Evolutionary conservation across 1,284 basidiomycete genomes (phyloP).

Genomic region (Heterobasidion occidentale): DNA sequence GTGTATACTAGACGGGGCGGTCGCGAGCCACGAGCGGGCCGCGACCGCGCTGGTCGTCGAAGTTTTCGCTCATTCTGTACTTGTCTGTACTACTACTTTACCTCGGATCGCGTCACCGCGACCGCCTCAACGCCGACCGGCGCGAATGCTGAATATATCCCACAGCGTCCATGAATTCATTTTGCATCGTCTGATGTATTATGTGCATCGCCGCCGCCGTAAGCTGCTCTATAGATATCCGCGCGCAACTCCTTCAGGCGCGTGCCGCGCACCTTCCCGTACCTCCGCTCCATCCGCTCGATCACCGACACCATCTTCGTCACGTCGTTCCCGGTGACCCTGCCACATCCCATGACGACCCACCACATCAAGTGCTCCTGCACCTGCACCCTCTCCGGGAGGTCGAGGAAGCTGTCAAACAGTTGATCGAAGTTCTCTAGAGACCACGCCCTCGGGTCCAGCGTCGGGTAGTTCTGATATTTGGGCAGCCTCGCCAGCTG

Average conservation of each 20-base stretch:
- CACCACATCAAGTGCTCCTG: slow-evolving; percentile 48
- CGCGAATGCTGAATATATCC: not conserved
- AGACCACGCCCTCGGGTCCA: slow-evolving; percentile 35
- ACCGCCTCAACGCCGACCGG: not conserved
- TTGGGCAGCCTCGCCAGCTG: not conserved
- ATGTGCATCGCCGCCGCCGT: too few species aligned
- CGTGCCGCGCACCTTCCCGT: slow-evolving; percentile 37
- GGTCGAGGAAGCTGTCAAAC: slow-evolving; percentile 49
- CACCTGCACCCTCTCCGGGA: slow-evolving; percentile 35
- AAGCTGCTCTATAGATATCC: slow-evolving; percentile 8
- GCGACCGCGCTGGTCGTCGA: not conserved
- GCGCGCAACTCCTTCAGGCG: slow-evolving; percentile 31
- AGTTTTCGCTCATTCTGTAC: not conserved
- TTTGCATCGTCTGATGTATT: not conserved
- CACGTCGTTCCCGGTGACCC: slow-evolving; percentile 42
- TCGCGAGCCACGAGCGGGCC: not conserved
- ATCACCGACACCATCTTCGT: slow-evolving; percentile 45
- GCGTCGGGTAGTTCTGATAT: not conserved
- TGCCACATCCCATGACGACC: slow-evolving; percentile 55
- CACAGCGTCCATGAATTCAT: not conserved
- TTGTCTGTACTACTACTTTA: not conserved
- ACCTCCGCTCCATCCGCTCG: slow-evolving; percentile 44
- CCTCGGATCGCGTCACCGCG: not conserved
- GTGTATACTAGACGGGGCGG: not conserved
- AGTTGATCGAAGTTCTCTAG: slow-evolving; percentile 42